A percentile compares a stretch with the other conserved stretches of the same genome.
phyloP scores from a whole-genome alignment of 2,329 filamentous ascomycete genomes.

The Hypoxylon sp. region DNA sequence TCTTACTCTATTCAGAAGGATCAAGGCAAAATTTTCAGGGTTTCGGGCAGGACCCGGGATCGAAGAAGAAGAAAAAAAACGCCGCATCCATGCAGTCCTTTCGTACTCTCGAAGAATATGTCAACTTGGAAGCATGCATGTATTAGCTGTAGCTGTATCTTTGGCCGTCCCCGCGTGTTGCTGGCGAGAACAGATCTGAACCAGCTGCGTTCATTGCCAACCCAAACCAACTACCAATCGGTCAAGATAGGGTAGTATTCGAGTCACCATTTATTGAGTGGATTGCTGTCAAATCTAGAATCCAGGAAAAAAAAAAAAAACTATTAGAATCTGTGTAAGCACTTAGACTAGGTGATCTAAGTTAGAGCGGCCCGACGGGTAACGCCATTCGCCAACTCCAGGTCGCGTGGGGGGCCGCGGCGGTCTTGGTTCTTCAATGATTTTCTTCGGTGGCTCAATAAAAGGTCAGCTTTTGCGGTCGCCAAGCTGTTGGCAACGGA shows the following conservation, averaged over 20 bases:
- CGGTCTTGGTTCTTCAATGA: not conserved
- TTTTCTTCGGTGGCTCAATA: conserved; percentile 18
- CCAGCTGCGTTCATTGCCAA: too few relatives aligned
- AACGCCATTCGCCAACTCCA: conserved; percentile 28
- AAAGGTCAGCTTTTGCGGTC: conserved; percentile 7
- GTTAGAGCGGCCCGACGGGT: conserved; percentile 14
- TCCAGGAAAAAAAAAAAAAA: conserved; percentile 1
- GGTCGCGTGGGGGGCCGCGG: conserved; percentile 20
- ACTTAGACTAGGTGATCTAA: conserved; percentile 17
- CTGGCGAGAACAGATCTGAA: too few relatives aligned
- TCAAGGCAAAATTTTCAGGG: conserved; percentile 2
- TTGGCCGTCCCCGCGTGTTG: conserved; percentile 1
- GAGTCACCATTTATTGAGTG: not conserved
- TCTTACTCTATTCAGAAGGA: conserved; percentile 26
- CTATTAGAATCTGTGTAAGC: conserved; percentile 12
- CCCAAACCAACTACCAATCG: too few relatives aligned
- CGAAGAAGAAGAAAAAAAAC: conserved; percentile 6
- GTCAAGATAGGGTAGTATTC: too few relatives aligned
- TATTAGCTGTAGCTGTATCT: too few relatives aligned
- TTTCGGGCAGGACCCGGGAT: not conserved
- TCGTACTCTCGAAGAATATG: conserved; percentile 1
- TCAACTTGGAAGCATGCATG: conserved; percentile 1
- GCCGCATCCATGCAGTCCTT: conserved; percentile 1
- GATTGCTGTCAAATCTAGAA: conserved; percentile 12
- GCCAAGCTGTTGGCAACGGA: conserved; percentile 24